Base-by-base conservation (phyloP, 805 yeast genomes). In the Starmera quercuum region DNA sequence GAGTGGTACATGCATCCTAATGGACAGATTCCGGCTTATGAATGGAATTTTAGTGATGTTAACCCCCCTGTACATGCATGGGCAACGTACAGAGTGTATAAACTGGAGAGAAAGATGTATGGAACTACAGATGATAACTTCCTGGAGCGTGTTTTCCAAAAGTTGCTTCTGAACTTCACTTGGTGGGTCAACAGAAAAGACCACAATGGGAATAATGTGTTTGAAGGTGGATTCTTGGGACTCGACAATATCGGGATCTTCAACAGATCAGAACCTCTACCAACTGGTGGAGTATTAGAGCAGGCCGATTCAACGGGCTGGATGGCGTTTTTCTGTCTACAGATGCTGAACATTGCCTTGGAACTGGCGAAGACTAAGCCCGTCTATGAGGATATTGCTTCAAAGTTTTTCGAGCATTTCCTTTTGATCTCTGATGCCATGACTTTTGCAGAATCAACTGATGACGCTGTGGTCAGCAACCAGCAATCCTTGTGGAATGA, bases 1-100 rank as follows among this genome's bases (percentile, higher is more conserved):
- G 97, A 87, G 59, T 87, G 96, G 96, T 87, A 87, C 54, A 85
- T 86, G 94, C 95, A 90, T 54, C 96, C 96, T 30, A 87, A 87
- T 55, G 97, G 97, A n/a, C 96, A 88, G 59, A 75, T 86, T 43
- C 96, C 97, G 1, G 95, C 96, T 11, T 87, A 87, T 56, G 97
- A 87, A 59, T 87, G 97, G 97, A 87, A 88, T 56, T 87, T 87
- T 51, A 67, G 83, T 41, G 97, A 87, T 57, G 95, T 88, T n/a
- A 87, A 87, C 54, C 97, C 97, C 1, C 97, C 97, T 0, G 97
- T 87, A 23, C 96, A 88, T 55, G 96, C 96, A 0, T 87, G 96
- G 96, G 80, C 96, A 1, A 78, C 88, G 11, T 87, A 77, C 56
- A 71, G 97, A 47, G 83, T 83, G 27, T 87, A 75, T 61, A 87